phyloP scores from a whole-genome alignment of 371 early-diverging fungal species.

The Apophysomyces sp. region DNA sequence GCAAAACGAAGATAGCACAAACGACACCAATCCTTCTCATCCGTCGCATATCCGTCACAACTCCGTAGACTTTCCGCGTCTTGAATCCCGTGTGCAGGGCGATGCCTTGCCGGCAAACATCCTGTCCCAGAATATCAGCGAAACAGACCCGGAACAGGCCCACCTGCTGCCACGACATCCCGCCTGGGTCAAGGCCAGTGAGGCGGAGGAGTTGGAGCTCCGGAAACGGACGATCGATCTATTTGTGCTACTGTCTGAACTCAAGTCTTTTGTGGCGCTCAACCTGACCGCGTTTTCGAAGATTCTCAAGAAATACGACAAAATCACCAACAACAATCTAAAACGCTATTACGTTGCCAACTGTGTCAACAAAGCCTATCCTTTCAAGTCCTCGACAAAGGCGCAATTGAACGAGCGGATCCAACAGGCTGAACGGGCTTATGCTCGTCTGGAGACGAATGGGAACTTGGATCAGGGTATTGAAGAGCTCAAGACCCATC shows the following conservation, averaged over 20 bases:
- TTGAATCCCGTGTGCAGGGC: constrained; percentile 35
- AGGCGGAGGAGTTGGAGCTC: constrained; percentile 45
- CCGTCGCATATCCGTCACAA: constrained; percentile 10
- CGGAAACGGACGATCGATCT: constrained; percentile 58
- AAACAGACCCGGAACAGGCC: constrained; percentile 21
- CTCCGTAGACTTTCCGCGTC: constrained; percentile 32
- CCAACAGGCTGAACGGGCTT: constrained; percentile 54
- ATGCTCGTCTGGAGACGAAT: constrained; percentile 56
- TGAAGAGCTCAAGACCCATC: constrained; percentile 73
- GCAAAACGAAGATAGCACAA: not conserved
- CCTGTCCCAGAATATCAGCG: constrained; percentile 37
- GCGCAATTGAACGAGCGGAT: constrained; percentile 60
- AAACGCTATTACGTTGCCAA: constrained; percentile 48
- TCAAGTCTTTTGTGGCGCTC: constrained; percentile 88
- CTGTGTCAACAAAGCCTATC: constrained; percentile 60
- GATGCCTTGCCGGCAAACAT: constrained; percentile 45
- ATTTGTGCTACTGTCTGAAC: constrained; percentile 79
- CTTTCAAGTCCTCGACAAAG: constrained; percentile 62
- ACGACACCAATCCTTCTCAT: not conserved
- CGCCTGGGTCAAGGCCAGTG: constrained; percentile 20
- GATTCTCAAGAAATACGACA: constrained; percentile 96
- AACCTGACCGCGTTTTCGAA: constrained; percentile 96
- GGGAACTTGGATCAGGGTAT: constrained; percentile 61
- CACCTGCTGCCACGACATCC: constrained; percentile 5
- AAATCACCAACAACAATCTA: constrained; percentile 71